Base-by-base conservation (phyloP, 345 rosid genomes). In the Arabis alpina region DNA sequence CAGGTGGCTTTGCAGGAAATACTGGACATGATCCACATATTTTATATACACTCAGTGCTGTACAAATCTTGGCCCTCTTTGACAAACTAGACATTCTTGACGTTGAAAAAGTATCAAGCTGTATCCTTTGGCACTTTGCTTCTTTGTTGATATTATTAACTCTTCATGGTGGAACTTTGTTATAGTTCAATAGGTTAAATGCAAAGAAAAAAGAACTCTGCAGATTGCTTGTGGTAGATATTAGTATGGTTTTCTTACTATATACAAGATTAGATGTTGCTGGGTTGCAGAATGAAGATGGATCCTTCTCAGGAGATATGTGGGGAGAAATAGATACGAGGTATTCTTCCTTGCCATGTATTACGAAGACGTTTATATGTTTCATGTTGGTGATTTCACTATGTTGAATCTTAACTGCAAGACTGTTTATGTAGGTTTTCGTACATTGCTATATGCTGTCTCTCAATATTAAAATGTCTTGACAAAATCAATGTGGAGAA, bases 311-410 rank as follows among this genome's bases (percentile, higher is more conserved):
- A 1, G 98, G 99, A 47, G 99, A 94, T 66, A 82, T 80, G 12
- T 94, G 97, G 98, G 99, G 98, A 40, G 99, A 94, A 84, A 86
- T 89, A 66, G 99, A 94, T 78, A 79, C 96, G 15, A 76, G 97
- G 98, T 94, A 67, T 60, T 66, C 12, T 77, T 66, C 59, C n/a
- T n/a, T 9, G 44, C 36, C 49, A 6, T 71, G 51, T 61, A 50
- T 59, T 53, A 8, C 3, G 2, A 7, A 63, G 49, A 43, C 27
- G 16, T 62, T 37, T 27, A 7, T 42, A 8, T 60, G 10, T 61
- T 25, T 37, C 2, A 11, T 37, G 47, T 28, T 53, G 55, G 41
- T 48, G 32, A 49, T 44, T 67, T 30, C 9, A 28, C 9, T 49
- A n/a, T 56, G 28, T 65, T 40, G 37, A 51, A 49, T 61, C 32